Percentiles rank a stretch among this genome's conserved stretches.
Evolutionary conservation across 495 filamentous ascomycete genomes (phyloP).

Genomic region (Penicillium desertorum): DNA sequence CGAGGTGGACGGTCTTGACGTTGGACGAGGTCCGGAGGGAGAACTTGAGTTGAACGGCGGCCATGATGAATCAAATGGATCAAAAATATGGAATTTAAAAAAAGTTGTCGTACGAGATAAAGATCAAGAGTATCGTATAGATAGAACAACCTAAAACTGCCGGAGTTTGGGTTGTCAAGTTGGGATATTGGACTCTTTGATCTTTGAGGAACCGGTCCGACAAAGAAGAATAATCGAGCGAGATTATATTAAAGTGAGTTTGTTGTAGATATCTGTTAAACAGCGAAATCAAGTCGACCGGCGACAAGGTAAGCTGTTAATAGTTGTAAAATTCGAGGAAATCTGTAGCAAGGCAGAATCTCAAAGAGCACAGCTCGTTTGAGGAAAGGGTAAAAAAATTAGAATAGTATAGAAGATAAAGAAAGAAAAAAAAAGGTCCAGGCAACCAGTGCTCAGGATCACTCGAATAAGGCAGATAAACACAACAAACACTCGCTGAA

Average conservation of each 20-base stretch:
- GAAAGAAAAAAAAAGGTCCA: constrained; percentile 41
- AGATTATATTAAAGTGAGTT: constrained; percentile 57
- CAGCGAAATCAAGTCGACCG: constrained; percentile 48
- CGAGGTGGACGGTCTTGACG: constrained; percentile 95
- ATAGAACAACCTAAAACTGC: constrained; percentile 22
- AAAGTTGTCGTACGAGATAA: constrained; percentile 25
- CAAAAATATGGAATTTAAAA: constrained; percentile 24
- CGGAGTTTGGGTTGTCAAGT: constrained; percentile 20
- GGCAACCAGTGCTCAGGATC: constrained; percentile 52
- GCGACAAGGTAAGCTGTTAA: constrained; percentile 44
- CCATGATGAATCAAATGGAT: constrained; percentile 60
- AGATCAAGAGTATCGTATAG: constrained; percentile 20
- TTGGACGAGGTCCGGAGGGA: constrained; percentile 91
- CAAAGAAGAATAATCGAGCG: constrained; percentile 50
- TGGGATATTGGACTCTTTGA: constrained; percentile 13
- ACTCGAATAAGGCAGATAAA: constrained; percentile 58
- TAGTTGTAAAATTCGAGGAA: constrained; percentile 31
- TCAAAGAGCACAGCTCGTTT: constrained; percentile 52
- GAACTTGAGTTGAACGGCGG: constrained; percentile 82
- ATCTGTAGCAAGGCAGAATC: constrained; percentile 33
- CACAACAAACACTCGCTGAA: constrained; percentile 73
- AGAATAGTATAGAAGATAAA: constrained; percentile 37
- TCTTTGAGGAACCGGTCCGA: constrained; percentile 30
- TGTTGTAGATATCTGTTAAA: constrained; percentile 31
- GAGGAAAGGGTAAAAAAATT: constrained; percentile 24